phyloP scores from a whole-genome alignment of 1,284 basidiomycete genomes.

The Heterobasidion irregulare region DNA sequence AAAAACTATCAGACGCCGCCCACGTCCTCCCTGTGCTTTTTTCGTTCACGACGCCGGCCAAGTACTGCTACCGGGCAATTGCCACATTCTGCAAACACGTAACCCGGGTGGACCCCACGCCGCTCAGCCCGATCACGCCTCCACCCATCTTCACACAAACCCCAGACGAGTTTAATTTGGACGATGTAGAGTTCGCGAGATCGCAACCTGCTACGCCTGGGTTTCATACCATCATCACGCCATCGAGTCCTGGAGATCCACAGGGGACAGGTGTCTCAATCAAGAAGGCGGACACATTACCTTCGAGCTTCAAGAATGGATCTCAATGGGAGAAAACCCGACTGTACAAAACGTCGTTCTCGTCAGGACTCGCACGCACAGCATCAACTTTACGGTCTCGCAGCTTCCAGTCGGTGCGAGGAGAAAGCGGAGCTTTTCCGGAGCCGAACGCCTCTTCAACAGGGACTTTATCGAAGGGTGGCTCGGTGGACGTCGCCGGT shows the following conservation, averaged over 20 bases:
- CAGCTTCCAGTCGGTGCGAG: neutral
- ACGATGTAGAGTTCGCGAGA: neutral
- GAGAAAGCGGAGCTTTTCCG: neutral
- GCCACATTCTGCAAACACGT: conserved; percentile 59
- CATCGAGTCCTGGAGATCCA: neutral
- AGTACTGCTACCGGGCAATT: conserved; percentile 70
- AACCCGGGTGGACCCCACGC: conserved; percentile 34
- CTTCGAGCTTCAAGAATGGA: neutral
- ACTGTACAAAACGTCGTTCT: neutral
- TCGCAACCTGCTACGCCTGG: neutral
- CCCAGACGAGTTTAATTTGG: neutral
- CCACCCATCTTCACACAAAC: conserved; percentile 7
- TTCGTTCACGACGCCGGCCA: conserved; percentile 76
- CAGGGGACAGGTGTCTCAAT: neutral
- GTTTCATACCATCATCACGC: neutral
- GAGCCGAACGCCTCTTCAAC: neutral
- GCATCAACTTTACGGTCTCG: neutral
- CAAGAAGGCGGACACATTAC: neutral
- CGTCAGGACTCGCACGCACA: neutral
- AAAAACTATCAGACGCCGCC: conserved; percentile 43
- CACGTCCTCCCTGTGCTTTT: conserved; percentile 77
- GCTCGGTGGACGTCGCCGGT: conserved; percentile 36
- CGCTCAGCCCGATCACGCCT: conserved; percentile 10
- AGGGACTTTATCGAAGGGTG: neutral
- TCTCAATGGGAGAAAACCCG: neutral